Conservation (phyloP, 2,329 filamentous ascomycete genomes). For the Fusarium lyarnte region DNA sequence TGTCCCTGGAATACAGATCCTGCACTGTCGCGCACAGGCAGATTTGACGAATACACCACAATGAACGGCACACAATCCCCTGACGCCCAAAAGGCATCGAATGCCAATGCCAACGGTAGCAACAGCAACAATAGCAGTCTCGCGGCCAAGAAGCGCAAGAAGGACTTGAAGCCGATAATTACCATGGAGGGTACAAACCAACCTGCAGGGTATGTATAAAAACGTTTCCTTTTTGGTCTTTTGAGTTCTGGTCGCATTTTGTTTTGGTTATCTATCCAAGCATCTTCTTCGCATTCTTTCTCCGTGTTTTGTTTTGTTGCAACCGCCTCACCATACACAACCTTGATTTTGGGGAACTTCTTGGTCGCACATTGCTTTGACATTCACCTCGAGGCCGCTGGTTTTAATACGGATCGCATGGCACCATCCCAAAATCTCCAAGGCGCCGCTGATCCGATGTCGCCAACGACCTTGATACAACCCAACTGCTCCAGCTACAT, state of each 20-base stretch:
- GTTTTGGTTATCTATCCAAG: not conserved
- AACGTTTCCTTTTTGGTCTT: not conserved
- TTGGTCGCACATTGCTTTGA: not conserved
- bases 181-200: slow-evolving; percentile 67
- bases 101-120: slow-evolving; percentile 44
- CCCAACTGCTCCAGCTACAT: slow-evolving; percentile 1
- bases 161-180: slow-evolving; percentile 81
- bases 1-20: not conserved
- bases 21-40: slow-evolving; percentile 10
- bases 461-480: slow-evolving; percentile 1
- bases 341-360: not conserved
- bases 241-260: not conserved
- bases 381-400: not conserved
- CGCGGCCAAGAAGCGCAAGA: slow-evolving; percentile 75
- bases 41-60: slow-evolving; percentile 14
- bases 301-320: not conserved
- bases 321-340: not conserved
- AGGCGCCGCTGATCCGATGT: not conserved
- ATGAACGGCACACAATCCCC: slow-evolving; percentile 45
- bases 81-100: slow-evolving; percentile 46
- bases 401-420: not conserved
- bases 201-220: slow-evolving; percentile 49
- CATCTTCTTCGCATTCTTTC: not conserved
- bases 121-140: slow-evolving; percentile 42
- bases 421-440: not conserved